Conservation (phyloP, 805 yeast genomes). For the Peterozyma toletana region DNA sequence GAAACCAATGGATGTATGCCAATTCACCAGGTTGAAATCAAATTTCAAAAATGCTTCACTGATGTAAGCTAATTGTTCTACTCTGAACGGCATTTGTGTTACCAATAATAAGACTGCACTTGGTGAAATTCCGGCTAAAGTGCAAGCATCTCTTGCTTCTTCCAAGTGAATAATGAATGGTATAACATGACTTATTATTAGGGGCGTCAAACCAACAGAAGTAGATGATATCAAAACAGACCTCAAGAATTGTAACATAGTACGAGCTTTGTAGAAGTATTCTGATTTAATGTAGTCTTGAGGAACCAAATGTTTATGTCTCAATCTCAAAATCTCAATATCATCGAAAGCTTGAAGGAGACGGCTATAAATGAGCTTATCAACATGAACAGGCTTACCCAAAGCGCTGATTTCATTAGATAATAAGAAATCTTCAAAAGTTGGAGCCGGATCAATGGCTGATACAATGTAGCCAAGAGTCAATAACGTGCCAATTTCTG, state of each 20-base stretch:
- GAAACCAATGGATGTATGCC: constrained; percentile 60
- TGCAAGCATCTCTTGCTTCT: constrained; percentile 74
- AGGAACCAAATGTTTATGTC: constrained; percentile 30
- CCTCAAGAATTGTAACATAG: constrained; percentile 54
- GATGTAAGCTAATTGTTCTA: constrained; percentile 32
- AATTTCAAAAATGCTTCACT: constrained; percentile 35
- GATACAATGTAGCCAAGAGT: constrained; percentile 35
- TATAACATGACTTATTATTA: constrained; percentile 43
- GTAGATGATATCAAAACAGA: constrained; percentile 47
- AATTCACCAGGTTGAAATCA: constrained; percentile 27
- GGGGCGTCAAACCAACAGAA: constrained; percentile 45
- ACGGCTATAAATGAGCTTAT: constrained; percentile 22
- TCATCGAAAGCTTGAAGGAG: constrained; percentile 37
- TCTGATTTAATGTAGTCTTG: constrained; percentile 53
- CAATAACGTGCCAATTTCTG: constrained; percentile 55
- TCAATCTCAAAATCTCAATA: constrained; percentile 34
- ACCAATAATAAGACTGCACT: constrained; percentile 35
- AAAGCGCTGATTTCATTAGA: constrained; percentile 27
- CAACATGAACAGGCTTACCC: constrained; percentile 25
- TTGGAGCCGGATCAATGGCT: constrained; percentile 32
- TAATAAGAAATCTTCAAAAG: constrained; percentile 30
- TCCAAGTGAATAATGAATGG: constrained; percentile 65
- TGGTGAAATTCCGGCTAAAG: constrained; percentile 55
- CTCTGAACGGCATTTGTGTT: constrained; percentile 39
- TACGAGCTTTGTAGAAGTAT: constrained; percentile 58